Evolutionary conservation across 345 rosid species (phyloP), one percentile per base, ranked within the genome.

Genomic region (Camelina laxa): DNA sequence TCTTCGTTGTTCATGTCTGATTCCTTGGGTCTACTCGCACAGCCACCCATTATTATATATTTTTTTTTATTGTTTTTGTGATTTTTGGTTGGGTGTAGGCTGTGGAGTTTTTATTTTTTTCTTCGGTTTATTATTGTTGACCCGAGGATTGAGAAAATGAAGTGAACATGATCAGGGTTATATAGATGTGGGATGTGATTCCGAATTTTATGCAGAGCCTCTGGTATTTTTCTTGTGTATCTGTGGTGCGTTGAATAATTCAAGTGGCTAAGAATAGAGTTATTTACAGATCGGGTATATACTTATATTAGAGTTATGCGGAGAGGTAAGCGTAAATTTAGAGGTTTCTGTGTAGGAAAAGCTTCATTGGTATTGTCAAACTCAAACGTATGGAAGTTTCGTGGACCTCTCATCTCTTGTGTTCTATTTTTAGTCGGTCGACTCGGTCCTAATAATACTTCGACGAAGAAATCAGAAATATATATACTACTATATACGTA

Each of bases 21-120:
- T 79, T 77, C 85, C 82, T 80, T 84, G 11, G 85, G 87, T 80
- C 59, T 78, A 78, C 84, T 84, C 75, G 84, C 85, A 69, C 85
- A 84, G 73, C 87, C 87, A 64, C 91, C 88, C 91, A 85, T 85
- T 63, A 55, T 79, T 33, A 24, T 9, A 7, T n/a, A n/a, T n/a
- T 9, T 61, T 41, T 50, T 21, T 16, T 45, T 15, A 15, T 41
- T 51, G 15, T 61, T 62, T 61, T 47, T n/a, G 42, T 51, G 69
- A 35, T 75, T 69, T 69, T 54, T 24, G 22, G n/a, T 69, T 59
- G 79, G 79, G 73, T 60, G 39, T 75, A 75, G 70, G 72, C 80
- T 76, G 72, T 76, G 75, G 75, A 76, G 80, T 50, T 57, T 44
- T 67, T n/a, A 13, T 60, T 51, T 75, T 45, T 58, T 53, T 76